phyloP scores from a whole-genome alignment of 805 yeast genomes.

The Hanseniaspora pseudoguilliermondii region DNA sequence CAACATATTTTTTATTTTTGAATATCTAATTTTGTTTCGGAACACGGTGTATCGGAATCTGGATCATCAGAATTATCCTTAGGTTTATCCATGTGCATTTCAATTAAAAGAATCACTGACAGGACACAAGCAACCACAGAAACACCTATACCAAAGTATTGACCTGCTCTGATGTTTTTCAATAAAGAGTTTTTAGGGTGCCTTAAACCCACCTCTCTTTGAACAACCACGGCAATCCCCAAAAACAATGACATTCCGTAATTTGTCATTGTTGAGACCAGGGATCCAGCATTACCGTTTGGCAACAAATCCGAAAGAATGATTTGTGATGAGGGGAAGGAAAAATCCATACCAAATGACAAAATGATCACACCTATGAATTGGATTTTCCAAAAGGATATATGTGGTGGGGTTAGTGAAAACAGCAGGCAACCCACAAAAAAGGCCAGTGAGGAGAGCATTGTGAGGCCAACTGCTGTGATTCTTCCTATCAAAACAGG shows the following conservation, averaged over 20 bases:
- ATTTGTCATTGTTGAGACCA: slow-evolving; percentile 57
- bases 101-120: not conserved
- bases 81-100: not conserved
- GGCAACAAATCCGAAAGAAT: slow-evolving; percentile 50
- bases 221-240: slow-evolving; percentile 61
- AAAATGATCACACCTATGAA: slow-evolving; percentile 45
- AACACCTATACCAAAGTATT: slow-evolving; percentile 50
- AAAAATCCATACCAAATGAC: slow-evolving; percentile 66
- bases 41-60: not conserved
- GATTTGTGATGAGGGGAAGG: slow-evolving; percentile 63
- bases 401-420: not conserved
- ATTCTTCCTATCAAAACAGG: slow-evolving; percentile 36
- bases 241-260: slow-evolving; percentile 60
- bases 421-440: slow-evolving; percentile 41
- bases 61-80: not conserved
- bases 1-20: not conserved
- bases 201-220: slow-evolving; percentile 27
- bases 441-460: slow-evolving; percentile 42
- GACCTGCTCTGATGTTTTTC: slow-evolving; percentile 43
- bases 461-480: slow-evolving; percentile 39
- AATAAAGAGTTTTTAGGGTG: slow-evolving; percentile 20
- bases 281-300: slow-evolving; percentile 55
- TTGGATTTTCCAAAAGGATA: slow-evolving; percentile 39
- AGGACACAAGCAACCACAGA: slow-evolving; percentile 23
- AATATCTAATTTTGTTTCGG: not conserved